These are phyloP conservation scores for Russula sp. DNA, from an alignment of 768 basidiomycete genomes.

Conservation along the genomic window DNA sequence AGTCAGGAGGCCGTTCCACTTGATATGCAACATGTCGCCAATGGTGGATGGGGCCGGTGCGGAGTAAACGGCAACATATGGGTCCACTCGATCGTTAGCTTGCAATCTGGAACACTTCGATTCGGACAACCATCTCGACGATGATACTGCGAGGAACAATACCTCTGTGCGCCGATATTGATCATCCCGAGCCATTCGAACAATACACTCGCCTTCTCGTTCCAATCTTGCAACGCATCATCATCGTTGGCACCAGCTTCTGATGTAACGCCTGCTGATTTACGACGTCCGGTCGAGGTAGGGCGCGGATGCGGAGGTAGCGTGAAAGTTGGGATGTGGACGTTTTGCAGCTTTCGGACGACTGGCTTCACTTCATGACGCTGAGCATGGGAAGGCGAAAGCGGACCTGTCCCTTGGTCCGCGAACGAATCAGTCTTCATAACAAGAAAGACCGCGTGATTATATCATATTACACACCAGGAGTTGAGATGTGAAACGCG, in stretches of 20 bases:
- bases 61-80: conserved; percentile 63
- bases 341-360: conserved; percentile 29
- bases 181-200: conserved; percentile 78
- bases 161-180: conserved; percentile 62
- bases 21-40: conserved; percentile 46
- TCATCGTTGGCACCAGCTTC: conserved; percentile 28
- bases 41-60: conserved; percentile 41
- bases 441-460: conserved; percentile 3
- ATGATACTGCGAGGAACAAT: not conserved
- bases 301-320: conserved; percentile 30
- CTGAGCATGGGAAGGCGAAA: not conserved
- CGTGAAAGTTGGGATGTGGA: conserved; percentile 38
- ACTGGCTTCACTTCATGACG: conserved; percentile 26
- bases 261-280: not conserved
- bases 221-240: conserved; percentile 47
- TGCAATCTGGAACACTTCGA: conserved; percentile 38
- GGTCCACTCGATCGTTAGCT: conserved; percentile 59
- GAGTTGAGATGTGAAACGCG: conserved; percentile 13
- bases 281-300: conserved; percentile 11
- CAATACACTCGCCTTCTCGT: conserved; percentile 38
- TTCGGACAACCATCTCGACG: not conserved
- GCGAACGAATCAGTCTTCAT: not conserved
- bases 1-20: conserved; percentile 56
- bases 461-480: not conserved
- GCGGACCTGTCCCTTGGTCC: conserved; percentile 2